Evolutionary conservation across 257 asterid genomes (phyloP), one percentile per base, ranked within the genome.

Genomic region (Solanum dulcamara): DNA sequence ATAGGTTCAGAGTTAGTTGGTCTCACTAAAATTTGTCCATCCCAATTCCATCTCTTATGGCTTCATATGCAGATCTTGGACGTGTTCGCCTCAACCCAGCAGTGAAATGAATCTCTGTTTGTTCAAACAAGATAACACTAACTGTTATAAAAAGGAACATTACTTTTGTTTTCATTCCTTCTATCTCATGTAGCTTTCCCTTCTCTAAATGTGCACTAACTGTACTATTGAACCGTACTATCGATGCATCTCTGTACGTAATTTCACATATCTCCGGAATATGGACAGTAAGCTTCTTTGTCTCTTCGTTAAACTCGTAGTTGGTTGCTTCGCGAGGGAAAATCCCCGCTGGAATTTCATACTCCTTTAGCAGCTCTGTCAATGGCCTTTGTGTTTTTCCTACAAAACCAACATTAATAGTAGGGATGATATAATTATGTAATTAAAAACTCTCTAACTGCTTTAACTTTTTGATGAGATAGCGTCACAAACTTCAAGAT

Each of bases 41-140:
- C 32, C 85, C 77, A 37, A 95, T 37, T 67, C 97, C 98, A 89
- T 88, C 92, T 86, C 95, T 89, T 30, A 89, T 89, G 83, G 90
- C 95, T 89, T 96, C 98, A 42, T 95, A 96, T 37, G 92, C 97
- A 88, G 90, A 93, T 89, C 97, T 91, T 88, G 88, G 88, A 85
- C 99, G 90, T 51, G 98, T 91, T 88, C 90, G 94, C 90, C 93
- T 95, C 92, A 96, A 87, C 10, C 98, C 99, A 24, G 94, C 98
- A 2, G 95, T 89, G 91, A 96, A 93, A 79, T 85, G 89, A 84
- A 96, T 79, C 85, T 96, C 94, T 6, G 97, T 88, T 81, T 90
- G 89, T 68, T 95, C 99, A 24, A 92, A 89, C 2, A 93, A 83
- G 84, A 96, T 92, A 53, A 96, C 85, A 48, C 94, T 91, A 85